Evolutionary conservation across 805 yeast genomes (phyloP).

Genomic region (Candida oleophila): DNA sequence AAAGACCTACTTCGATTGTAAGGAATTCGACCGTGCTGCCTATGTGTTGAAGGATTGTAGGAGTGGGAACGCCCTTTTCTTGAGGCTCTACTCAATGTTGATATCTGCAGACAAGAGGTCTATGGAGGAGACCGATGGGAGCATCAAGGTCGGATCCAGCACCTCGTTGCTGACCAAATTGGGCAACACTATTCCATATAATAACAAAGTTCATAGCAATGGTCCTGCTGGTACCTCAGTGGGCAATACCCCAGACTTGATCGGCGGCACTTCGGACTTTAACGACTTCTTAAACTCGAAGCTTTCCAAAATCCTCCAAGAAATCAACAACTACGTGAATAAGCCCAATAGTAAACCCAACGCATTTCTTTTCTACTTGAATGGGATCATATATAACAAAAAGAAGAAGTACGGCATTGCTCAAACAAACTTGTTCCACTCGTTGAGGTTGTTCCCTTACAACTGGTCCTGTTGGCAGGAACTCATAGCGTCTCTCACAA

Average conservation of each 20-base stretch:
- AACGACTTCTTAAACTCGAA: slow-evolving; percentile 31
- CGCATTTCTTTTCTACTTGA: slow-evolving; percentile 67
- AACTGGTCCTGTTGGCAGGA: slow-evolving; percentile 97
- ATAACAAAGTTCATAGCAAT: slow-evolving; percentile 6
- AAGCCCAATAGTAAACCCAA: slow-evolving; percentile 31
- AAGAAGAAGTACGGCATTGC: slow-evolving; percentile 64
- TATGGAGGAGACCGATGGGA: slow-evolving; percentile 71
- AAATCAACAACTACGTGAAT: slow-evolving; percentile 33
- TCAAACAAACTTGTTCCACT: slow-evolving; percentile 54
- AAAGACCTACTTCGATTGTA: slow-evolving; percentile 70
- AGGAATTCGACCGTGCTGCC: slow-evolving; percentile 82
- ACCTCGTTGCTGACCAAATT: neutral
- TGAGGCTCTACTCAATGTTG: slow-evolving; percentile 66
- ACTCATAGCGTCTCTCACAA: slow-evolving; percentile 57
- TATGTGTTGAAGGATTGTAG: slow-evolving; percentile 51
- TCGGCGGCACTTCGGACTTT: slow-evolving; percentile 15
- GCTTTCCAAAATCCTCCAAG: slow-evolving; percentile 36
- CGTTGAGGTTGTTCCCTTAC: slow-evolving; percentile 69
- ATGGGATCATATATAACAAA: slow-evolving; percentile 65
- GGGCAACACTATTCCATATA: neutral
- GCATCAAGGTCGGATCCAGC: slow-evolving; percentile 41
- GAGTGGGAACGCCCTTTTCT: slow-evolving; percentile 55
- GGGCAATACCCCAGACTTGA: slow-evolving; percentile 15
- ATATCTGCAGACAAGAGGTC: slow-evolving; percentile 75
- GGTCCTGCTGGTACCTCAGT: slow-evolving; percentile 1